phyloP scores from a whole-genome alignment of 148 eudicot genomes.

The Camellia japonica region DNA sequence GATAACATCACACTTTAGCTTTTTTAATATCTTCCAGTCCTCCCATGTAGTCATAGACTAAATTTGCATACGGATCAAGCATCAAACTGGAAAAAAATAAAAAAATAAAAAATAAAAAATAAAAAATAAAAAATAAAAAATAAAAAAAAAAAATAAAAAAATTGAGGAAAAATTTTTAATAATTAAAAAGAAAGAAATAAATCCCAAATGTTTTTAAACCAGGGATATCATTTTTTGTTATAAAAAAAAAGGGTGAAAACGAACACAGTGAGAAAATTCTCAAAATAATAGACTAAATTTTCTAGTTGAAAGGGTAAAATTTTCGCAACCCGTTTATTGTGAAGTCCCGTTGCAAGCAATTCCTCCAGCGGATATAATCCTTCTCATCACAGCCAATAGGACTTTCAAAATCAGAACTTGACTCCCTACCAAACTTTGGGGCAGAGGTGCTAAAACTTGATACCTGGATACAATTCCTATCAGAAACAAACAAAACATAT shows the following conservation, averaged over 20 bases:
- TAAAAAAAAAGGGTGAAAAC: not conserved
- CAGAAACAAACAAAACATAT: constrained; percentile 1
- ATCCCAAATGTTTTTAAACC: not conserved
- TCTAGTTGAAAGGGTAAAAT: constrained; percentile 38
- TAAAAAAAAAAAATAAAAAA: not conserved
- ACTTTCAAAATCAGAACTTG: constrained; percentile 25
- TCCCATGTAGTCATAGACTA: constrained; percentile 75
- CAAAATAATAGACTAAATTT: constrained; percentile 17
- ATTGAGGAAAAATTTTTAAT: not conserved
- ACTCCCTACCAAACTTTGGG: constrained; percentile 25
- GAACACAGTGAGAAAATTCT: constrained; percentile 5
- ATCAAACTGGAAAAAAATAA: constrained; percentile 42
- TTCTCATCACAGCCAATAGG: constrained; percentile 46
- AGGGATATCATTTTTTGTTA: not conserved
- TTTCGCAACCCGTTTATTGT: constrained; percentile 82
- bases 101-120: not conserved
- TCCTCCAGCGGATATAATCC: constrained; percentile 79
- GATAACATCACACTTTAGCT: constrained; percentile 62
- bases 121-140: not conserved
- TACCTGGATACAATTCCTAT: constrained; percentile 42
- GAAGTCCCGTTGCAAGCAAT: constrained; percentile 80
- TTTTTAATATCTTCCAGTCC: constrained; percentile 73
- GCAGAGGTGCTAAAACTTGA: constrained; percentile 75
- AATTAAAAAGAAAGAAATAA: too few species aligned
- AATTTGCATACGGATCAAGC: constrained; percentile 79